Evolutionary conservation across 2,329 filamentous ascomycete species (phyloP), one percentile per base, ranked within the genome.

Genomic region (Hirsutella thompsonii): DNA sequence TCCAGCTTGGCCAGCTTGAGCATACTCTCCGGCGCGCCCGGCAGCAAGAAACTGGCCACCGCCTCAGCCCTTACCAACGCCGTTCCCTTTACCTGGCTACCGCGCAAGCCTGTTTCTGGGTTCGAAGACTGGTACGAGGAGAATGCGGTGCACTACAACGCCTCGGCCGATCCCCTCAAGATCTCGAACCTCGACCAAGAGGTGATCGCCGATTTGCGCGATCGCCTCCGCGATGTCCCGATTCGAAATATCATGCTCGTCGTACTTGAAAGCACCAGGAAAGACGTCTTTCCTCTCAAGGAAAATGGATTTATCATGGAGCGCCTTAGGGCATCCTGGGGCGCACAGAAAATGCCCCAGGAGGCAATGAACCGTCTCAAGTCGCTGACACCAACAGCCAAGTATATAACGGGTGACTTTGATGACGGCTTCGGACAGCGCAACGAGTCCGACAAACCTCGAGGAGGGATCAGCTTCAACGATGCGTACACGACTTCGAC

Each of bases 211-310:
- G 43, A 47, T 1, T 47, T 61, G 4, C 47, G 46, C 2, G 47
- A 41, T 6, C 52, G 49, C 29, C 38, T 61, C 5, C 16, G 42
- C 10, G 50, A 54, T 2, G 51, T 64, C 5, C 54, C 57, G 6
- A 59, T 68, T 38, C 62, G 63, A 41, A 64, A 68, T 42, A 52
- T 68, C 2, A 48, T 68, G 8, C 44, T 66, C 20, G 40, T 68
- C 2, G 57, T 63, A 32, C 51, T 68, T 1, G 65, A 68, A 42
- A 67, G 64, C 36, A 66, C 63, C 0, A 57, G 65, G 20, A 59
- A 60, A 4, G 64, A 68, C 39, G 56, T 68, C 2, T 68, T 67
- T 21, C 65, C 65, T 0, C 48, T 68, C 30, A 64, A 65, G 26
- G 60, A 61, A 42, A 50, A 58, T 2, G 60, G 59, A 4, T 45